phyloP scores from a whole-genome alignment of 2,329 filamentous ascomycete genomes.

The Ceratocystis variospora region DNA sequence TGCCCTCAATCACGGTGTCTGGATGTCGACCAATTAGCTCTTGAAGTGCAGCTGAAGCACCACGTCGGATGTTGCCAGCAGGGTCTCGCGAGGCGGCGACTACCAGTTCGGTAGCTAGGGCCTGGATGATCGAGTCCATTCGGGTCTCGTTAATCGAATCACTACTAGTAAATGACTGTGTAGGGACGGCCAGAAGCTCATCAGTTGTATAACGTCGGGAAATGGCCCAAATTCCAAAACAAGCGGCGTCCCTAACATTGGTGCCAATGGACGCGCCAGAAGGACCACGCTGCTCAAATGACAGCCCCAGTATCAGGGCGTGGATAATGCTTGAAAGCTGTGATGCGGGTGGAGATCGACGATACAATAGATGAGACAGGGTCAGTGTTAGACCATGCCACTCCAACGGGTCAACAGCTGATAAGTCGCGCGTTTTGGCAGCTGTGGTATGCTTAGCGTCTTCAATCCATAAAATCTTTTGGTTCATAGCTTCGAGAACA shows the following conservation, averaged over 20 bases:
- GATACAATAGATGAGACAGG: conserved; percentile 72
- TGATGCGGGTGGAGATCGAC: conserved; percentile 58
- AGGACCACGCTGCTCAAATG: conserved; percentile 76
- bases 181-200: conserved; percentile 55
- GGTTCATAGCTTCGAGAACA: conserved; percentile 55
- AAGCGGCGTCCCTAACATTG: conserved; percentile 87
- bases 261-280: conserved; percentile 76
- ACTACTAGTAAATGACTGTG: conserved; percentile 32
- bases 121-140: conserved; percentile 48
- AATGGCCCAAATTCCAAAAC: conserved; percentile 89
- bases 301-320: conserved; percentile 62
- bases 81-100: conserved; percentile 75
- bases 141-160: conserved; percentile 24
- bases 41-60: conserved; percentile 83
- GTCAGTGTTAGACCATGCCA: conserved; percentile 93
- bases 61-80: conserved; percentile 82
- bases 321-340: conserved; percentile 63
- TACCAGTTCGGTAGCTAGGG: conserved; percentile 68
- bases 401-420: conserved; percentile 62
- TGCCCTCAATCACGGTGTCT: conserved; percentile 67
- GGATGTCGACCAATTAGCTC: conserved; percentile 89
- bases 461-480: conserved; percentile 41
- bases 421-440: conserved; percentile 44
- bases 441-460: conserved; percentile 26
- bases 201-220: conserved; percentile 71